These are phyloP conservation scores for Rhododendron simsii DNA, from an alignment of 148 eudicot species.

Conservation along the genomic window DNA sequence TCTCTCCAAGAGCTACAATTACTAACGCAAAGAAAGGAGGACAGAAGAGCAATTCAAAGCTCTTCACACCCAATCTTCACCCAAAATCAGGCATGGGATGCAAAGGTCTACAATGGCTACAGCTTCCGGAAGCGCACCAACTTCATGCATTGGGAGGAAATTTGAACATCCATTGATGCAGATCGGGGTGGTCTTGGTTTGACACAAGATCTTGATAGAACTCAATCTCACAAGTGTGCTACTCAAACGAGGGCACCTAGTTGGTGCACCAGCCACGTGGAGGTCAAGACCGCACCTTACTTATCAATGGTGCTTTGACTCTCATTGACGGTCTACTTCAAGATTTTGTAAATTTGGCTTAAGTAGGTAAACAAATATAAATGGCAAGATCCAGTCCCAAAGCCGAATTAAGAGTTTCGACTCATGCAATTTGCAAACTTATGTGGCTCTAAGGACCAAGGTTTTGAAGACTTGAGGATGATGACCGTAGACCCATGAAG, in stretches of 20 bases:
- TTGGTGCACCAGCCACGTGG: not conserved
- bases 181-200: not conserved
- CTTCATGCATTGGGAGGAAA: too few relatives aligned
- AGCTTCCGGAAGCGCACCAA: not conserved
- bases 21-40: not conserved
- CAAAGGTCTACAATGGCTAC: too few relatives aligned
- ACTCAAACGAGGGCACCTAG: not conserved
- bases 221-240: not conserved
- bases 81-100: too few relatives aligned
- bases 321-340: not conserved
- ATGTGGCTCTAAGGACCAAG: too few relatives aligned
- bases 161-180: not conserved
- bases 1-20: too few relatives aligned
- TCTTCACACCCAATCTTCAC: too few relatives aligned
- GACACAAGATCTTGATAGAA: not conserved
- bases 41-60: not conserved
- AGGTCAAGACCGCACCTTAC: not conserved
- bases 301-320: not conserved
- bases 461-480: too few relatives aligned
- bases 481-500: too few relatives aligned
- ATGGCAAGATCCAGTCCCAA: not conserved
- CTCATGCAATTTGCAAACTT: too few relatives aligned
- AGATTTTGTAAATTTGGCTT: not conserved
- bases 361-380: not conserved
- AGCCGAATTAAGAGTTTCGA: too few relatives aligned